Evolutionary conservation across 2,329 filamentous ascomycete species (phyloP).

Genomic region (Plenodomus lindquistii): DNA sequence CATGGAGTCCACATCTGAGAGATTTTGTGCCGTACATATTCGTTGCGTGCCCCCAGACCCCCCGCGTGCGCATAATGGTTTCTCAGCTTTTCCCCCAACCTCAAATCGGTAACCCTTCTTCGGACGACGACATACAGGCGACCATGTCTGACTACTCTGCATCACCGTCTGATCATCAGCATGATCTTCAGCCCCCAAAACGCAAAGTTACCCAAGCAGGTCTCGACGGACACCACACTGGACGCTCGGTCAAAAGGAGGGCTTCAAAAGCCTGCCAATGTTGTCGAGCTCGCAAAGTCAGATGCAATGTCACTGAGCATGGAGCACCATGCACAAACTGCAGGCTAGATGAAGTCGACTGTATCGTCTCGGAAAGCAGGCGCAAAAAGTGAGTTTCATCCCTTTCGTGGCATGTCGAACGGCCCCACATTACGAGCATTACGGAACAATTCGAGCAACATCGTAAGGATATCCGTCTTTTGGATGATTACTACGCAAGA

Average conservation of each 20-base stretch:
- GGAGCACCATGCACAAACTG: constrained; percentile 87
- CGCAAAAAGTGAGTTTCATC: constrained; percentile 74
- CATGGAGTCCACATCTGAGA: constrained; percentile 38
- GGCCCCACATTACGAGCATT: background rate
- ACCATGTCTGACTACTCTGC: constrained; percentile 46
- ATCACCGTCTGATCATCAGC: constrained; percentile 40
- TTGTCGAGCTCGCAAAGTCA: constrained; percentile 85
- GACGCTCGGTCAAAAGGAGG: constrained; percentile 72
- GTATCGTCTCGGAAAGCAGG: constrained; percentile 71
- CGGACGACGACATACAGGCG: constrained; percentile 15
- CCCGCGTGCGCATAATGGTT: constrained; percentile 23
- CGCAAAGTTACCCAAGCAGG: constrained; percentile 62
- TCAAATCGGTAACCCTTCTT: constrained; percentile 15
- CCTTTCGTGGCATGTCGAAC: constrained; percentile 23
- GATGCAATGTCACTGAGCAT: constrained; percentile 89
- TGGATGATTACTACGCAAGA: constrained; percentile 29
- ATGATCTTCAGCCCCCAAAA: constrained; percentile 52
- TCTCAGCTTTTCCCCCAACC: constrained; percentile 14
- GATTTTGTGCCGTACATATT: constrained; percentile 40
- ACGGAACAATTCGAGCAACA: background rate
- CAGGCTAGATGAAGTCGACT: constrained; percentile 77
- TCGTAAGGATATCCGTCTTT: background rate
- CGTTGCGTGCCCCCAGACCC: constrained; percentile 27
- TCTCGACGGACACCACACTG: constrained; percentile 52
- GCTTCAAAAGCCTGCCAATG: constrained; percentile 91